Evolutionary conservation across 306 rosid genomes (phyloP).

Genomic region (Spatholobus suberectus): DNA sequence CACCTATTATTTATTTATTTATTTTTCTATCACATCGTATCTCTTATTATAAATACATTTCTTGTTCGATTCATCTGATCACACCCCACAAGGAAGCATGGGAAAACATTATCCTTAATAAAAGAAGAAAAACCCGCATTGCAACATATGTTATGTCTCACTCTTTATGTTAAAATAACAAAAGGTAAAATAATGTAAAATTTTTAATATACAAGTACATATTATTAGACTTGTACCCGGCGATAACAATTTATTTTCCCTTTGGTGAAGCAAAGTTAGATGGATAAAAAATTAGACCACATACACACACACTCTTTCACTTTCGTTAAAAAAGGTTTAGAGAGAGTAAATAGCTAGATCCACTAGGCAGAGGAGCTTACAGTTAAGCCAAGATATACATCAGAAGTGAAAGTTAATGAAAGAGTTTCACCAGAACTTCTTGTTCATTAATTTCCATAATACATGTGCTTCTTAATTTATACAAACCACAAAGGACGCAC

Average conservation of each 20-base stretch:
- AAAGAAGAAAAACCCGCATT: background rate
- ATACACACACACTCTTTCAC: background rate
- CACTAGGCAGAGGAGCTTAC: too few relatives aligned
- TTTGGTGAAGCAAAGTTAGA: background rate
- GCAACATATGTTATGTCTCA: background rate
- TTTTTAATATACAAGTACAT: background rate
- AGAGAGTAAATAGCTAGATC: background rate
- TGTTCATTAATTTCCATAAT: background rate
- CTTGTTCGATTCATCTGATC: background rate
- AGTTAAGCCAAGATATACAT: too few relatives aligned
- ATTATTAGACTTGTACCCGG: background rate
- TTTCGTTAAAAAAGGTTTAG: background rate
- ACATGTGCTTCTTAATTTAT: conserved; percentile 22
- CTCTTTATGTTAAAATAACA: background rate
- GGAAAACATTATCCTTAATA: background rate
- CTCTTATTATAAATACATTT: too few relatives aligned
- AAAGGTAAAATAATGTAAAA: background rate
- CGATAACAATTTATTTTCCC: background rate
- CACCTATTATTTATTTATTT: too few relatives aligned
- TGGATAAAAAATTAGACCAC: background rate
- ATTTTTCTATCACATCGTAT: too few relatives aligned
- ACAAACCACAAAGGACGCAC: conserved; percentile 6
- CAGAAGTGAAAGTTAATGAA: background rate
- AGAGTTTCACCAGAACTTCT: background rate
- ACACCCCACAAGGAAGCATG: background rate